Evolutionary conservation across 1,284 basidiomycete genomes (phyloP).

Genomic region (Marasmius fiardii): DNA sequence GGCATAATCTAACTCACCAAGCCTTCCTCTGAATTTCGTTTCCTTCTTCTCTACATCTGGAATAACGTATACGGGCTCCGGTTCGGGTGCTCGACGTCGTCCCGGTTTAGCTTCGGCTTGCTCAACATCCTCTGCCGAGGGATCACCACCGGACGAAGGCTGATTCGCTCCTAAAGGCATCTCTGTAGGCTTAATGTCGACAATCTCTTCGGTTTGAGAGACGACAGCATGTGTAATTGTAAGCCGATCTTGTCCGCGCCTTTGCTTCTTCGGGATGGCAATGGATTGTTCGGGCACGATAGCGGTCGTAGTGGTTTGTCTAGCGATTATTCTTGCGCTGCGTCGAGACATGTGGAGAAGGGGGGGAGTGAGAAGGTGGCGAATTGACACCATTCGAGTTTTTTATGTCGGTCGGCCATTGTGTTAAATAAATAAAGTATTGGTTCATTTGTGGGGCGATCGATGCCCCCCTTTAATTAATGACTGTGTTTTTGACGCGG

Average conservation of each 20-base stretch:
- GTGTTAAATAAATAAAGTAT: too few species aligned
- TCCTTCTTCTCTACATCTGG: conserved; percentile 59
- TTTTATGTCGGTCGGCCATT: too few species aligned
- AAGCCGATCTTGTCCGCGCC: background rate
- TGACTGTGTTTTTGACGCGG: too few species aligned
- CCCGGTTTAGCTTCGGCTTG: conserved; percentile 15
- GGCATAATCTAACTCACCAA: conserved; percentile 38
- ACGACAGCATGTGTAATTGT: too few species aligned
- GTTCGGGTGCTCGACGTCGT: conserved; percentile 40
- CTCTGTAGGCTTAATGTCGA: background rate
- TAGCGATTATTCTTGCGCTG: background rate
- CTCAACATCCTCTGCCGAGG: background rate
- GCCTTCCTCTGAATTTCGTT: conserved; percentile 71
- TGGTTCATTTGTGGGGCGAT: too few species aligned
- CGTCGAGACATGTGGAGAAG: background rate
- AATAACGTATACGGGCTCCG: conserved; percentile 69
- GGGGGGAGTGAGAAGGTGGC: background rate
- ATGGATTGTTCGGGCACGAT: background rate
- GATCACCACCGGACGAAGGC: background rate
- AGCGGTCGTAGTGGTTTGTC: background rate
- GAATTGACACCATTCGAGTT: background rate
- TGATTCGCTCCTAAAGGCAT: background rate
- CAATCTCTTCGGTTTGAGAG: background rate
- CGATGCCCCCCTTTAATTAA: too few species aligned
- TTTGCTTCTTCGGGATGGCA: background rate